Evolutionary conservation across 2,329 filamentous ascomycete genomes (phyloP).

Genomic region (Madurella fahalii): DNA sequence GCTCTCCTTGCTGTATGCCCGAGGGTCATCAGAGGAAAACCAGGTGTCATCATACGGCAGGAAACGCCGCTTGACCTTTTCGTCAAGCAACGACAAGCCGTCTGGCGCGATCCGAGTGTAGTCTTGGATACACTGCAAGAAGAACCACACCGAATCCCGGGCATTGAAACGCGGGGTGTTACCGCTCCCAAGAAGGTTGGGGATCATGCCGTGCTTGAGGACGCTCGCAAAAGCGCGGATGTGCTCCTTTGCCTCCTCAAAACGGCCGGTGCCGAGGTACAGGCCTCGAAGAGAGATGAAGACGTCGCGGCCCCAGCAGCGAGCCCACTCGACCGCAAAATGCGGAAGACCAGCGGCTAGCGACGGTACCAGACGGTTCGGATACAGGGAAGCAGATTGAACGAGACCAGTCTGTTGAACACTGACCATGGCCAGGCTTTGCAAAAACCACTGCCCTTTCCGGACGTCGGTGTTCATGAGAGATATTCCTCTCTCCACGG

Average conservation of each 20-base stretch:
- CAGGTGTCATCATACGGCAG: conserved; percentile 93
- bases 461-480: conserved; percentile 75
- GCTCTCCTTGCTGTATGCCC: conserved; percentile 81
- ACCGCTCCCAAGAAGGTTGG: conserved; percentile 84
- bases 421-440: conserved; percentile 85
- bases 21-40: conserved; percentile 75
- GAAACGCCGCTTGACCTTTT: conserved; percentile 78
- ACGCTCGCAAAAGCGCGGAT: conserved; percentile 94
- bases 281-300: conserved; percentile 93
- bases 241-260: conserved; percentile 84
- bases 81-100: conserved; percentile 68
- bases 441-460: conserved; percentile 81
- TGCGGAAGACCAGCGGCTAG: conserved; percentile 91
- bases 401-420: conserved; percentile 86
- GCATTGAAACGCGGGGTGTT: conserved; percentile 90
- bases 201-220: conserved; percentile 97
- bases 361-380: conserved; percentile 76
- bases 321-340: conserved; percentile 88
- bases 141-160: conserved; percentile 96
- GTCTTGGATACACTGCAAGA: conserved; percentile 92
- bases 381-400: conserved; percentile 86
- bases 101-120: conserved; percentile 79
- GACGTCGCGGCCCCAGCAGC: conserved; percentile 95
- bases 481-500: conserved; percentile 71
- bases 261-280: conserved; percentile 86